phyloP scores from a whole-genome alignment of 352 stramenopile genomes.

The Pythium pyrilobum region DNA sequence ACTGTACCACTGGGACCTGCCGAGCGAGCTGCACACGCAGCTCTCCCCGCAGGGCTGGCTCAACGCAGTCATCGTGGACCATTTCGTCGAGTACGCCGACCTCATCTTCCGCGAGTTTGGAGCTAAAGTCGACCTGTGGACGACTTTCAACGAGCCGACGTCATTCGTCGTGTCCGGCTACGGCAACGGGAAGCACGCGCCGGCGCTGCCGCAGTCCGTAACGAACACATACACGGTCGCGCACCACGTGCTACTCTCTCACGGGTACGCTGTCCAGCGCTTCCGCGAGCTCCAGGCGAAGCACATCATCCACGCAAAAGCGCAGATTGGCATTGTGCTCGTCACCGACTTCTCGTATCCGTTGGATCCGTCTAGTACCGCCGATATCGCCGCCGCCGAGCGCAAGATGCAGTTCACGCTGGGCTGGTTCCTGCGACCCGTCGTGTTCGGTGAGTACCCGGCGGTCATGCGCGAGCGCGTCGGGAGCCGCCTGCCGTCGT shows the following conservation, averaged over 20 bases:
- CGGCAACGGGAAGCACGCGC: slow-evolving; percentile 49
- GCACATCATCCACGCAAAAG: slow-evolving; percentile 28
- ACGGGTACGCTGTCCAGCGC: slow-evolving; percentile 78
- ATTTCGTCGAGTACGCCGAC: slow-evolving; percentile 87
- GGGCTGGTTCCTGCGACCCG: slow-evolving; percentile 91
- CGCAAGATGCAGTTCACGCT: slow-evolving; percentile 88
- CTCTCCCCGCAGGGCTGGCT: slow-evolving; percentile 69
- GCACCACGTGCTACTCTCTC: slow-evolving; percentile 90
- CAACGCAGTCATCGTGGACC: slow-evolving; percentile 42
- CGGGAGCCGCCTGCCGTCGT: slow-evolving; percentile 75
- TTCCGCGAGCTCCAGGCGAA: slow-evolving; percentile 78
- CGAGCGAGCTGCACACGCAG: slow-evolving; percentile 76
- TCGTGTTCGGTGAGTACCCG: slow-evolving; percentile 91
- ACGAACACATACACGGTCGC: slow-evolving; percentile 50
- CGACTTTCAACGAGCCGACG: slow-evolving; percentile 95
- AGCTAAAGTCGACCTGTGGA: slow-evolving; percentile 90
- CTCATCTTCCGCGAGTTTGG: slow-evolving; percentile 91
- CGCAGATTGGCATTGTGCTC: slow-evolving; percentile 91
- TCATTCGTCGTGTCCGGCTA: slow-evolving; percentile 87
- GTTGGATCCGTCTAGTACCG: slow-evolving; percentile 48
- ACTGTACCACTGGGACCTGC: slow-evolving; percentile 96
- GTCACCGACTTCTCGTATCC: slow-evolving; percentile 77
- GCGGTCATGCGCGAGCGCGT: slow-evolving; percentile 81
- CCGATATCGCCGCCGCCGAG: slow-evolving; percentile 56
- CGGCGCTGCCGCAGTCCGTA: slow-evolving; percentile 24